Conservation (phyloP, 768 basidiomycete genomes). For the Kockovaella imperatae region DNA sequence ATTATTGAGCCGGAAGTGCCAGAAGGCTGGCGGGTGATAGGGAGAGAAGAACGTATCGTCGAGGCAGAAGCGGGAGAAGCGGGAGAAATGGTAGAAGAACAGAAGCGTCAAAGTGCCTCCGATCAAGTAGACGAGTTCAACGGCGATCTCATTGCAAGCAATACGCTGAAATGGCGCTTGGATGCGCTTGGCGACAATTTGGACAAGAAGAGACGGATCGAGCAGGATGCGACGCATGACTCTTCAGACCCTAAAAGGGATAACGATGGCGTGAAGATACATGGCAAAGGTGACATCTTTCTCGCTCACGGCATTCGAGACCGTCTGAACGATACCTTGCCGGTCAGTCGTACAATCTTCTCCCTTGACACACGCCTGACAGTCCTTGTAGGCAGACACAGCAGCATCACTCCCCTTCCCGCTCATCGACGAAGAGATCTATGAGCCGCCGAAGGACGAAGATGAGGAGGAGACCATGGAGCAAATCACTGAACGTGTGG, state of each 20-base stretch:
- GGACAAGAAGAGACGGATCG: not conserved
- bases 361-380: not conserved
- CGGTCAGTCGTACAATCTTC: conserved; percentile 14
- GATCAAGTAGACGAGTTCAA: not conserved
- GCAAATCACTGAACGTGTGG: conserved; percentile 30
- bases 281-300: conserved; percentile 39
- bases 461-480: conserved; percentile 38
- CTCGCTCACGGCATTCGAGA: conserved; percentile 30
- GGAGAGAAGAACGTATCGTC: conserved; percentile 4
- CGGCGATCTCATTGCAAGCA: not conserved
- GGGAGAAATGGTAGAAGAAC: not conserved
- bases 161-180: too few relatives aligned
- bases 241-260: too few relatives aligned
- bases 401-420: conserved; percentile 32
- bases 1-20: conserved; percentile 26
- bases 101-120: not conserved
- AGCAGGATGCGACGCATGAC: not conserved
- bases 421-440: conserved; percentile 40
- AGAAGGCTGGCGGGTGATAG: conserved; percentile 1
- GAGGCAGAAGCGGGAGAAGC: conserved; percentile 1
- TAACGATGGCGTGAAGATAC: not conserved
- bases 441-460: conserved; percentile 39
- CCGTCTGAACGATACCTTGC: conserved; percentile 14
- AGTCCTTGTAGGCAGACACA: conserved; percentile 7
- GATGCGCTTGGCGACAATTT: not conserved